These are phyloP conservation scores for Mycena vitilis DNA, from an alignment of 768 basidiomycete genomes.

Conservation along the genomic window DNA sequence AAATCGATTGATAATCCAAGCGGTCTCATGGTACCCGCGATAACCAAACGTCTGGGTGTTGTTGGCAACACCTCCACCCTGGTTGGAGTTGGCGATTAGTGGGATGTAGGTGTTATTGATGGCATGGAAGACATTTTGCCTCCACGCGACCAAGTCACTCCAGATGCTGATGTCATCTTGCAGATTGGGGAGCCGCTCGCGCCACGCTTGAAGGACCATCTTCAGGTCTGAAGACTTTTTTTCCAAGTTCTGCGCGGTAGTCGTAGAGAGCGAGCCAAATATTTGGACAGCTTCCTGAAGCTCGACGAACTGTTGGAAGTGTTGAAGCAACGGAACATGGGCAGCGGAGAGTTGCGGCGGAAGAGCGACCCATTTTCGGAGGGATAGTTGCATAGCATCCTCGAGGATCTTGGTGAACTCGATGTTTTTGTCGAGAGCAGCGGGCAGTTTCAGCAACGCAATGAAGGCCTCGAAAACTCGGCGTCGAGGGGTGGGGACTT, in stretches of 20 bases:
- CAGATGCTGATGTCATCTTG: constrained; percentile 99
- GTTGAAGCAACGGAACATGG: constrained; percentile 93
- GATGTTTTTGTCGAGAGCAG: constrained; percentile 81
- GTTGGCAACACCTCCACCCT: constrained; percentile 61
- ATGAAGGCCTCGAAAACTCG: constrained; percentile 98
- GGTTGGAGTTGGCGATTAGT: constrained; percentile 73
- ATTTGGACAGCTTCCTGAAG: constrained; percentile 96
- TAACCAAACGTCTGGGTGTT: constrained; percentile 89
- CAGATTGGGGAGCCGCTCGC: constrained; percentile 94
- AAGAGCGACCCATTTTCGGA: constrained; percentile 95
- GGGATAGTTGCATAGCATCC: constrained; percentile 95
- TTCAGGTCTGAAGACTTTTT: constrained; percentile 96
- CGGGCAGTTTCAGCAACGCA: constrained; percentile 87
- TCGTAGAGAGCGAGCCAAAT: constrained; percentile 88
- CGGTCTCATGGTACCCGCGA: constrained; percentile 98
- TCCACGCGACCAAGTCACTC: constrained; percentile 99
- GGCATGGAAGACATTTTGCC: constrained; percentile 97
- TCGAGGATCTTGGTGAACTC: constrained; percentile 92
- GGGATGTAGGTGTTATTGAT: constrained; percentile 98
- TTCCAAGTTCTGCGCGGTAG: constrained; percentile 90
- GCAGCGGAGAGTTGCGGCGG: constrained; percentile 90
- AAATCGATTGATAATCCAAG: constrained; percentile 99
- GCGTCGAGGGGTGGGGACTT: constrained; percentile 93
- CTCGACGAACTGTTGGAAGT: constrained; percentile 99
- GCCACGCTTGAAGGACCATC: constrained; percentile 96